Base-by-base conservation (phyloP, 495 filamentous ascomycete species). In the Penicillium flavigenum region DNA sequence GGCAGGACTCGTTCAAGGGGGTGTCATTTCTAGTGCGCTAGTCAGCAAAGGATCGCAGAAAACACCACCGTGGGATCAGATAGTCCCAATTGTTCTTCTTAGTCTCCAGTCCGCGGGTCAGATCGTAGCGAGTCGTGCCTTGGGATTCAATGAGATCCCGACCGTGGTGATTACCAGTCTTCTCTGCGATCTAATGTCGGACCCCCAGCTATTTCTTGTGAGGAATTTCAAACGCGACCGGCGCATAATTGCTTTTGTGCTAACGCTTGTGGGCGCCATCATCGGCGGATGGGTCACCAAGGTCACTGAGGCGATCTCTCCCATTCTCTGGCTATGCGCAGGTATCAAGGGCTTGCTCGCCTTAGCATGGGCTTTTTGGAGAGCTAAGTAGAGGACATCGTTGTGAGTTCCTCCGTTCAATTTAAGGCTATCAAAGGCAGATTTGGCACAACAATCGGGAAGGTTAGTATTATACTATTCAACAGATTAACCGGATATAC, bases 111-210 rank as follows among this genome's bases (percentile, higher is more conserved):
- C 81, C 26, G 86, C 84, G 4, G 86, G 86, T 0, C 86, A 88
- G 71, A 88, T 89, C 51, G 80, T 85, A 2, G 81, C 82, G 22
- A 82, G 77, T 54, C 75, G 88, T 5, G 66, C 82, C 9, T 61
- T 90, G 49, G 86, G 85, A 4, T 81, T 85, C 59, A 81, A 81
- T 59, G 88, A 90, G 67, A 79, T 91, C 32, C 88, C 88, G 14
- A 87, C 86, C 1, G 86, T 85, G 20, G 88, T 91, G 5, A 74
- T 89, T 58, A 90, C 88, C 12, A 85, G 78, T 54, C 73, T 88
- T 42, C 78, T 88, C 36, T 86, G 82, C 63, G 87, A 88, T 63
- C 61, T 89, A 46, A 75, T 81, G 42, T 82, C 80, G 7, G 83
- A 89, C 54, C 81, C 83, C 3, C 68, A 77, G 24, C 59, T 87